Conservation (phyloP, 2,329 filamentous ascomycete genomes). For the Penicillium sp. region DNA sequence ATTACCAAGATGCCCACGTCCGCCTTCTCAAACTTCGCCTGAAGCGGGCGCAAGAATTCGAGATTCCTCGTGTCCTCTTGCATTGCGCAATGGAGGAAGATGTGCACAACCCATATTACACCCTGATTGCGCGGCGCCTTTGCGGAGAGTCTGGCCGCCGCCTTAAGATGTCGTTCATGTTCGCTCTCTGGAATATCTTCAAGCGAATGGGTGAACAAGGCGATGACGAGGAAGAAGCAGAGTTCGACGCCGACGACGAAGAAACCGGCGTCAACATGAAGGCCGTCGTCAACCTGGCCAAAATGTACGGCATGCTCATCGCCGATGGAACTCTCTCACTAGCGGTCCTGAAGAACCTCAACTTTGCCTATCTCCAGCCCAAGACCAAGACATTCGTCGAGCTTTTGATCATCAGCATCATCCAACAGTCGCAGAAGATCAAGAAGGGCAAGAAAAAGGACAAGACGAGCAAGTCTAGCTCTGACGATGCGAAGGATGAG, state of each 20-base stretch:
- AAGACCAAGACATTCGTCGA: constrained; percentile 80
- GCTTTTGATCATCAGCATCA: constrained; percentile 72
- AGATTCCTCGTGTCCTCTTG: constrained; percentile 83
- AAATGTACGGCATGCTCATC: constrained; percentile 66
- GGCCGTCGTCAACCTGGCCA: constrained; percentile 68
- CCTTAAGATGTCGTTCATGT: constrained; percentile 82
- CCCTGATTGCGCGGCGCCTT: constrained; percentile 76
- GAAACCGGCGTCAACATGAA: constrained; percentile 55
- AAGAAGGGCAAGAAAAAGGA: constrained; percentile 28
- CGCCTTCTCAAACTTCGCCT: constrained; percentile 80
- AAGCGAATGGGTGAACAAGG: constrained; percentile 76
- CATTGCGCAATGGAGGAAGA: constrained; percentile 84
- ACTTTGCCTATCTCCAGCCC: constrained; percentile 73
- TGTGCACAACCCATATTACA: constrained; percentile 91
- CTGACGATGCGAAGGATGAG: constrained; percentile 51
- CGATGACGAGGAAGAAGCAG: constrained; percentile 64
- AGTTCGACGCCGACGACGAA: constrained; percentile 56
- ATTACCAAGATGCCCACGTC: constrained; percentile 79
- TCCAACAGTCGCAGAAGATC: constrained; percentile 65
- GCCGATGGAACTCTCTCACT: constrained; percentile 61
- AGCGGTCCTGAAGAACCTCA: constrained; percentile 64
- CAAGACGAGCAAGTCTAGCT: constrained; percentile 21
- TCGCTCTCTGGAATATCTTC: constrained; percentile 83
- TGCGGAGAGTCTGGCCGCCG: constrained; percentile 67
- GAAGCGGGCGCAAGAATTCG: constrained; percentile 81